These are phyloP conservation scores for Coprinopsis strossmayeri DNA, from an alignment of 768 basidiomycete genomes.

Conservation along the genomic window DNA sequence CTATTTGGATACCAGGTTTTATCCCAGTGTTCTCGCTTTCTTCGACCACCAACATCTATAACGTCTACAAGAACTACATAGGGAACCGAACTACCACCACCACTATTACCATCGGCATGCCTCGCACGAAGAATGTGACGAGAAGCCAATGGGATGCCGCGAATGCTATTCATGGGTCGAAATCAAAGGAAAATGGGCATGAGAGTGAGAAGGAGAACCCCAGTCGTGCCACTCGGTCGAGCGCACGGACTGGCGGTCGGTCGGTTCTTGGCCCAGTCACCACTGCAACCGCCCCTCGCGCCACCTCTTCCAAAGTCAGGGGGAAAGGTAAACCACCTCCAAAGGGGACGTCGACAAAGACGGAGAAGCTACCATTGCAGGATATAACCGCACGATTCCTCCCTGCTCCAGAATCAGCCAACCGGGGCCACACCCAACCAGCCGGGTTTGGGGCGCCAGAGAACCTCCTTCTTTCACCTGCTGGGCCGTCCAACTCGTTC, in stretches of 20 bases:
- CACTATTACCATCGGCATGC: slow-evolving; percentile 14
- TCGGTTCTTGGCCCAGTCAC: slow-evolving; percentile 10
- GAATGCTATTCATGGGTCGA: slow-evolving; percentile 10
- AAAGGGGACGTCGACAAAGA: slow-evolving; percentile 14
- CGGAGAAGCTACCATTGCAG: slow-evolving; percentile 26
- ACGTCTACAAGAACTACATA: too few relatives aligned
- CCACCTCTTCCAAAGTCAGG: slow-evolving; percentile 15
- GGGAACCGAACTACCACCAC: neutral
- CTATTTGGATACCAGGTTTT: neutral
- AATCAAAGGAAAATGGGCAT: slow-evolving; percentile 14
- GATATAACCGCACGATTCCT: slow-evolving; percentile 28
- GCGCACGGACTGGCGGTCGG: slow-evolving; percentile 10
- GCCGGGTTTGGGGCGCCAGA: neutral
- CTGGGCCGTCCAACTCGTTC: neutral
- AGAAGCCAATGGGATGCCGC: slow-evolving; percentile 23
- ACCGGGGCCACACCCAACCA: slow-evolving; percentile 17
- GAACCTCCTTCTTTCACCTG: slow-evolving; percentile 6
- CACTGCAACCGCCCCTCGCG: neutral
- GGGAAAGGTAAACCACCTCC: slow-evolving; percentile 15
- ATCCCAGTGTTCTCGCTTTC: neutral
- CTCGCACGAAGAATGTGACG: slow-evolving; percentile 23
- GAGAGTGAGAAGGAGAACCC: slow-evolving; percentile 20
- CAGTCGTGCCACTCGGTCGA: slow-evolving; percentile 12
- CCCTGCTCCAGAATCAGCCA: slow-evolving; percentile 21
- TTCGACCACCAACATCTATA: neutral